A percentile compares a stretch with the other conserved stretches of the same genome.
These are phyloP conservation scores for Mitragyna speciosa DNA, from an alignment of 257 asterid genomes.

Conservation along the genomic window DNA sequence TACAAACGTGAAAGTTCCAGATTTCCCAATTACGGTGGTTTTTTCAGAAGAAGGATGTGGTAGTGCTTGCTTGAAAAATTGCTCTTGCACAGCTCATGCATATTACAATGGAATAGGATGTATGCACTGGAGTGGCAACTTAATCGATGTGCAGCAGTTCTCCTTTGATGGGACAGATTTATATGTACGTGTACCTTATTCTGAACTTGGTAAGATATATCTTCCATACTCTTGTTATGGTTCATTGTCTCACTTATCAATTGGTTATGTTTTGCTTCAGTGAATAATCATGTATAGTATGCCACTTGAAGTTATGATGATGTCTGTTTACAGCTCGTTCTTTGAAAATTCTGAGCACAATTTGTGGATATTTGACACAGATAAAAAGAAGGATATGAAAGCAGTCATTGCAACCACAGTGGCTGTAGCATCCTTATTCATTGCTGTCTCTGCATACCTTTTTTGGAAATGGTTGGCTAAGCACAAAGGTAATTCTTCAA, in stretches of 20 bases:
- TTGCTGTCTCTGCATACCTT: background rate
- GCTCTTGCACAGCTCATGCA: slow-evolving; percentile 29
- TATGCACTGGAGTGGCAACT: slow-evolving; percentile 27
- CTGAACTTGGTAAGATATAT: slow-evolving; percentile 45
- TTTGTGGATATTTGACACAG: slow-evolving; percentile 1
- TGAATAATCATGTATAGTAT: no score
- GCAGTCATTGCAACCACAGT: background rate
- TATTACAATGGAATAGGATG: slow-evolving; percentile 30
- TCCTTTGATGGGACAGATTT: slow-evolving; percentile 37
- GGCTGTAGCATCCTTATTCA: background rate
- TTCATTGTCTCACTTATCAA: background rate
- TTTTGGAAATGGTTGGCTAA: slow-evolving; percentile 2
- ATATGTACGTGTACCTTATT: slow-evolving; percentile 42
- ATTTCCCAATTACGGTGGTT: slow-evolving; percentile 25
- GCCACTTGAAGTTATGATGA: background rate
- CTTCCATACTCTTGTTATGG: background rate
- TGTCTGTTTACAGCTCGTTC: background rate
- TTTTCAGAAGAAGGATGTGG: slow-evolving; percentile 34
- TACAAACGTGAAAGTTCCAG: slow-evolving; percentile 41
- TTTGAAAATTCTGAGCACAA: background rate
- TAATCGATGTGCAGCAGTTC: slow-evolving; percentile 46
- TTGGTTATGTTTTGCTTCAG: background rate
- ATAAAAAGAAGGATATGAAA: slow-evolving; percentile 1
- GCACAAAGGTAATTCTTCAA: background rate
- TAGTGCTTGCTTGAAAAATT: slow-evolving; percentile 31